Evolutionary conservation across 2,329 filamentous ascomycete species (phyloP), one percentile per base, ranked within the genome.

Genomic region (Zelopaecilomyces penicillatus): DNA sequence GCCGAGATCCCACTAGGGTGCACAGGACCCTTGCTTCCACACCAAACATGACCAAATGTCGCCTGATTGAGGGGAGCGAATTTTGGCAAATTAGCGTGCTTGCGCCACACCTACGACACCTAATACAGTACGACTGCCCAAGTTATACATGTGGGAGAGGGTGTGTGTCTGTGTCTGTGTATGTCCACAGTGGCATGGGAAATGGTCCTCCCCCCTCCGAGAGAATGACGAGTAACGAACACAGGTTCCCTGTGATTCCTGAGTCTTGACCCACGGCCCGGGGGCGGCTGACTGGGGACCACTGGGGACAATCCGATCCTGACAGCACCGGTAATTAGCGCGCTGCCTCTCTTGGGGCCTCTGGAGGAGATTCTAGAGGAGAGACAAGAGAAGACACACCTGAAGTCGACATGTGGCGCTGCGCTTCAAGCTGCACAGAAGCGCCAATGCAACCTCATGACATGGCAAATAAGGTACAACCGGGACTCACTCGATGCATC

Each of bases 401-500:
- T 29, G 34, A 32, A 47, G 43, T 43, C 46, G 46, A 43, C 36
- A 19, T 45, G 43, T 45, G 46, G 46, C 46, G 46, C 42, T 33
- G 39, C 43, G 43, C 35, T 42, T 45, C 39, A 37, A 40, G 41
- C 42, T 45, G 46, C 27, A 44, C 29, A 45, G 43, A 42, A 40
- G 43, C 43, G 46, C 43, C 39, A 43, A 48, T 48, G 46, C 43
- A 45, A 48, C 46, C 43, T 42, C 39, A 39, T 42, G 43, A 42
- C 46, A 48, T 48, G 46, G 46, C 46, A 45, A 33, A 39, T 43
- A 48, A 43, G 43, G 46, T 19, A 19, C 19, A 19, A 19, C 19
- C 19, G 19, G 19, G 19, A 19, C 2, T 19, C 19, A 19, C 19
- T 19, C 19, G 19, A 19, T 19, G 19, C 19, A 19, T 19, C 19